Percentiles rank a stretch among this genome's conserved stretches.
Conservation (phyloP, 352 stramenopile species). For the Globisporangium iwayamae region DNA sequence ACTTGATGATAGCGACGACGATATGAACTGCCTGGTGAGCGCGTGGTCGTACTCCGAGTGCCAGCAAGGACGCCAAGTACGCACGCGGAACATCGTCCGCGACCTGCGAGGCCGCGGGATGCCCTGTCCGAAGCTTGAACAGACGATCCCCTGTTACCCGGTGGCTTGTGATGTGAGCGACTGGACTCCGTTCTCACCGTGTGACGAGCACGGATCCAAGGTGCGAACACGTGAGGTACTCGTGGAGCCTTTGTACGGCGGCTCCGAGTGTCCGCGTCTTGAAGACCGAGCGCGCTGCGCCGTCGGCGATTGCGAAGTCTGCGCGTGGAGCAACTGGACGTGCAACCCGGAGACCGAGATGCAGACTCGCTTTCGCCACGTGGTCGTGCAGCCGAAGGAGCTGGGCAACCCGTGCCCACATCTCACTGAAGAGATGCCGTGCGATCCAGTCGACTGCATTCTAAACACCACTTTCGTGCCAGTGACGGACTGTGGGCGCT, state of each 20-base stretch:
- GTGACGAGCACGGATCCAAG: slow-evolving; percentile 26
- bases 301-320: slow-evolving; percentile 30
- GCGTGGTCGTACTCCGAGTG: slow-evolving; percentile 13
- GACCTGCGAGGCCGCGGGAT: slow-evolving; percentile 17
- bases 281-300: slow-evolving; percentile 25
- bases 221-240: slow-evolving; percentile 21
- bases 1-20: not conserved
- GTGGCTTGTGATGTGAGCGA: slow-evolving; percentile 24
- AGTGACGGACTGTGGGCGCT: slow-evolving; percentile 16
- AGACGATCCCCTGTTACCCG: slow-evolving; percentile 21
- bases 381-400: slow-evolving; percentile 29
- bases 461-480: slow-evolving; percentile 36
- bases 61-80: slow-evolving; percentile 7
- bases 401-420: slow-evolving; percentile 26
- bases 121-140: slow-evolving; percentile 22
- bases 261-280: slow-evolving; percentile 19
- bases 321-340: slow-evolving; percentile 28
- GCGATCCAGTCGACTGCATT: slow-evolving; percentile 41
- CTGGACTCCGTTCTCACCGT: slow-evolving; percentile 26
- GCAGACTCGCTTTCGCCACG: slow-evolving; percentile 34
- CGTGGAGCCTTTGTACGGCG: slow-evolving; percentile 21
- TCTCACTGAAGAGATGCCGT: slow-evolving; percentile 24
- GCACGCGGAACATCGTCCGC: slow-evolving; percentile 21
- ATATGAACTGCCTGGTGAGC: slow-evolving; percentile 9
- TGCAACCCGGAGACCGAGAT: slow-evolving; percentile 28